Conservation (phyloP, 2,329 filamentous ascomycete species). For the Venturia aucupariae region DNA sequence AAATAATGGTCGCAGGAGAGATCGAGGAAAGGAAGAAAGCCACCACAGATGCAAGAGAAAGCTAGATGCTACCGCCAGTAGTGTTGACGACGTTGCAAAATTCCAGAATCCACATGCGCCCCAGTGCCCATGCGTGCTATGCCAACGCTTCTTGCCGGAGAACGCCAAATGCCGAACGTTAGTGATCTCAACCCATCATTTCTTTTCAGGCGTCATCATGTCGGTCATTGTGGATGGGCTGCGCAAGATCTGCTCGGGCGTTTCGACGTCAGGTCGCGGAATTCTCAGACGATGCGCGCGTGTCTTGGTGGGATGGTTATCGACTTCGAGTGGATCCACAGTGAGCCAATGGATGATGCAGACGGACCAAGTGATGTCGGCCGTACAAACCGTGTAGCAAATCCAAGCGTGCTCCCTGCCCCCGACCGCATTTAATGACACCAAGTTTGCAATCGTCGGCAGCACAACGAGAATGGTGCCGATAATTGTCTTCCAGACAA, state of each 20-base stretch:
- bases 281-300: constrained; percentile 15
- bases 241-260: not conserved
- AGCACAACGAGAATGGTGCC: constrained; percentile 31
- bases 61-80: not conserved
- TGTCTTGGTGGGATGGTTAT: constrained; percentile 16
- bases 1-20: not conserved
- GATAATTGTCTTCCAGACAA: constrained; percentile 24
- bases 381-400: constrained; percentile 31
- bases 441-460: constrained; percentile 31
- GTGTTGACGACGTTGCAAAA: not conserved
- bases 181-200: not conserved
- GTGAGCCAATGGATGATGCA: constrained; percentile 29
- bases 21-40: not conserved
- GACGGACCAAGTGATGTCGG: constrained; percentile 31
- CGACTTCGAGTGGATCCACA: constrained; percentile 20
- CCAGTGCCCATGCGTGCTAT: not conserved
- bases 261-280: not conserved
- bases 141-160: not conserved
- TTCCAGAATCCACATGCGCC: not conserved
- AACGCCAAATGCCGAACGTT: constrained; percentile 6
- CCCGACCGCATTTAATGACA: constrained; percentile 22
- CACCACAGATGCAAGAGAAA: not conserved
- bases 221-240: not conserved
- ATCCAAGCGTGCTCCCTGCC: constrained; percentile 32
- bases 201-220: not conserved